Evolutionary conservation across 1,139 yeast genomes (phyloP), one percentile per base, ranked within the genome.

Genomic region (Blastobotrys indianensis): DNA sequence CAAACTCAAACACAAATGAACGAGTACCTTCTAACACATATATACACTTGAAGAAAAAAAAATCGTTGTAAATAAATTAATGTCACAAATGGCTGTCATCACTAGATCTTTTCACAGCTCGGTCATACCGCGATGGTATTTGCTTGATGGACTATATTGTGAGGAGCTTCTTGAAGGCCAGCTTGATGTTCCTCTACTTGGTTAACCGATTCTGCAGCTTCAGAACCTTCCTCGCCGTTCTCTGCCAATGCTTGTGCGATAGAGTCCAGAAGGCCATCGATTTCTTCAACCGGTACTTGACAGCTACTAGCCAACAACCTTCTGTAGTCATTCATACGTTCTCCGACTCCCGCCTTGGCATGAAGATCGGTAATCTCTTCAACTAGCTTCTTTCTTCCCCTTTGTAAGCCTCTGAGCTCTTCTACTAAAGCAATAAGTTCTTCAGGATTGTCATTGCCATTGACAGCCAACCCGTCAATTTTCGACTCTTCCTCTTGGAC

Each of bases 281-380:
- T 82, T 53, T 85, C 92, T 50, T 85, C 94, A 30, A 81, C 74
- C 47, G 79, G 78, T 50, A 87, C 74, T 2, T 87, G 94, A 57
- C 97, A 87, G 49, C 94, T 83, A 51, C 82, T 75, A 44, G 95
- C 81, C 40, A 92, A 81, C 53, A 92, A 72, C 58, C 80, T 79
- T 54, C 95, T 75, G 68, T 88, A 90, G 59, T 86, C 84, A 61
- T 80, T 78, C 77, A 88, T 80, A 63, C 84, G 85, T 41, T 72
- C 77, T 3, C 70, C 69, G 15, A 67, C 67, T 4, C 72, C 70
- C 4, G 73, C 71, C 10, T 63, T 62, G 9, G 79, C 76, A 56
- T 74, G 72, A 35, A 73, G 62, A 37, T 64, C 67, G 17, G 78
- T 69, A 11, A 75, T 69, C 43, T 73, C 74, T 28, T 65, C 66